A percentile compares a stretch with the other conserved stretches of the same genome.
Evolutionary conservation across 2,329 filamentous ascomycete genomes (phyloP).

Genomic region (Pseudogymnoascus sp.): DNA sequence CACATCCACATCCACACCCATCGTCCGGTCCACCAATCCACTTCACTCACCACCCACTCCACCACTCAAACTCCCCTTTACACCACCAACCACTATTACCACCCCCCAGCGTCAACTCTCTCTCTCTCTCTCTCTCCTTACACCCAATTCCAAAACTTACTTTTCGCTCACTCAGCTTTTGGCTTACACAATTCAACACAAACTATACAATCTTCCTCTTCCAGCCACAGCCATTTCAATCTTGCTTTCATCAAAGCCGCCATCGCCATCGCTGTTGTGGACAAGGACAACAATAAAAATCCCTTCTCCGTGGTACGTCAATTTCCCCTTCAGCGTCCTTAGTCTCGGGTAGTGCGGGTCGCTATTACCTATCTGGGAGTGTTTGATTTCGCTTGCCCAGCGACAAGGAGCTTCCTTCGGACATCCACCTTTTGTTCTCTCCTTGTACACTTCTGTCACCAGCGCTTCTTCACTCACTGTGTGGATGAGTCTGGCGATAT

Average conservation of each 20-base stretch:
- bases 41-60: constrained; percentile 9
- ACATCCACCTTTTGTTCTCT: not conserved
- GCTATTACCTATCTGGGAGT: not conserved
- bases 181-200: not conserved
- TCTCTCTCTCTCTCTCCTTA: not conserved
- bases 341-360: constrained; percentile 1
- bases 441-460: not conserved
- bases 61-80: constrained; percentile 4
- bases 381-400: constrained; percentile 1
- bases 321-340: not conserved
- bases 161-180: not conserved
- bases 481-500: not conserved
- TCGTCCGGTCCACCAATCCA: not conserved
- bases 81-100: too few relatives aligned
- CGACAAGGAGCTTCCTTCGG: not conserved
- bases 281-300: not conserved
- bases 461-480: not conserved
- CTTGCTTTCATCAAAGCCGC: not conserved
- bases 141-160: not conserved
- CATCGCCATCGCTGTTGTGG: not conserved
- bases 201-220: not conserved
- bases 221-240: not conserved
- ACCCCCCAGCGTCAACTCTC: not conserved
- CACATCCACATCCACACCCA: constrained; percentile 9
- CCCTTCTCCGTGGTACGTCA: not conserved